Conservation (phyloP, 805 yeast genomes). For the Candida hungchunana region DNA sequence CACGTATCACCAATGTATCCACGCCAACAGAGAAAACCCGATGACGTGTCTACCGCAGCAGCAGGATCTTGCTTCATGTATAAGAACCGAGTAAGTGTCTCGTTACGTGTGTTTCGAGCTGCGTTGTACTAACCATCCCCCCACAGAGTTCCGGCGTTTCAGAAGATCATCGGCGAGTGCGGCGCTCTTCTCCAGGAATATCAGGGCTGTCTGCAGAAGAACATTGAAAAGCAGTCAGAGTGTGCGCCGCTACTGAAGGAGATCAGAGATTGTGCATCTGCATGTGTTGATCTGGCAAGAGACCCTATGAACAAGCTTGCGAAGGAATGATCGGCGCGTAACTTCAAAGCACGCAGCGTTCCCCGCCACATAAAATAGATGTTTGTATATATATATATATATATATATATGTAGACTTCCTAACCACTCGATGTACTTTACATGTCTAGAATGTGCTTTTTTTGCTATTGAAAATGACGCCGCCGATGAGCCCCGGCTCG, state of each 20-base stretch:
- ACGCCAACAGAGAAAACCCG: slow-evolving; percentile 48
- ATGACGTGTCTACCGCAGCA: slow-evolving; percentile 54
- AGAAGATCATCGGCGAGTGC: slow-evolving; percentile 62
- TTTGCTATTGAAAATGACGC: too few relatives aligned
- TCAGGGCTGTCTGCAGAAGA: slow-evolving; percentile 56
- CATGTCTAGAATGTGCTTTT: too few relatives aligned
- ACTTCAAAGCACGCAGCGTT: too few relatives aligned
- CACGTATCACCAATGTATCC: slow-evolving; percentile 69
- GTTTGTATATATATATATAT: too few relatives aligned
- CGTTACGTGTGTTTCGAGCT: neutral
- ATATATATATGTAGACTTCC: too few relatives aligned
- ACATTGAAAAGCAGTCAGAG: slow-evolving; percentile 39
- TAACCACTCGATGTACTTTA: too few relatives aligned
- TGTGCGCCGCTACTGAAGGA: slow-evolving; percentile 51
- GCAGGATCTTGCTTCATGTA: slow-evolving; percentile 55
- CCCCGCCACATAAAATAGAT: too few relatives aligned
- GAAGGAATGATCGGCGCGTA: too few relatives aligned
- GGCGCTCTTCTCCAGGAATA: slow-evolving; percentile 53
- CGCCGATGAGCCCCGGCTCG: too few relatives aligned
- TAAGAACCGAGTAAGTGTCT: slow-evolving; percentile 36
- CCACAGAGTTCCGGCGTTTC: slow-evolving; percentile 61
- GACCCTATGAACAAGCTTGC: slow-evolving; percentile 16
- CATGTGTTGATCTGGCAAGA: slow-evolving; percentile 29
- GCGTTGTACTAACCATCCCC: slow-evolving; percentile 1
- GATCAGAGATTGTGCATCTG: slow-evolving; percentile 62